Percentiles rank a stretch among this genome's conserved stretches.
phyloP scores from a whole-genome alignment of 1,139 yeast genomes.

The Pneumocystis sp. region DNA sequence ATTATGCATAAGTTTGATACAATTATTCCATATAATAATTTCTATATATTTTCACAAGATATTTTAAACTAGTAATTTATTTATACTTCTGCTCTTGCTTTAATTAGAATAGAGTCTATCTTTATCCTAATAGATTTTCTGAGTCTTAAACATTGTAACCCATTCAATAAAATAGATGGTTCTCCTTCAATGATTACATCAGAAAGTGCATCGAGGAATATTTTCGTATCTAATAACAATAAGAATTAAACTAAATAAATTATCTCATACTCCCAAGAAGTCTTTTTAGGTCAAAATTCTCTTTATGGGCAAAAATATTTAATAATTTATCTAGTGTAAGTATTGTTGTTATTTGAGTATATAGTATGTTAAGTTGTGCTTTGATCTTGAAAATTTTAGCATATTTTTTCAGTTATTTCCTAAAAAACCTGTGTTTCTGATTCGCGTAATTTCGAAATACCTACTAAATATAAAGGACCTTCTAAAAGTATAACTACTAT shows the following conservation, averaged over 20 bases:
- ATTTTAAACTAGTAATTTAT: not conserved
- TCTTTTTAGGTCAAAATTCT: constrained; percentile 69
- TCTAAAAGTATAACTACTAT: constrained; percentile 48
- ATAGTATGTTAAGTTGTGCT: constrained; percentile 57
- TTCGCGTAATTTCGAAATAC: constrained; percentile 47
- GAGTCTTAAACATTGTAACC: constrained; percentile 43
- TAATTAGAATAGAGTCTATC: constrained; percentile 32
- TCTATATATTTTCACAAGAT: constrained; percentile 13
- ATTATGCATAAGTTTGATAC: constrained; percentile 42
- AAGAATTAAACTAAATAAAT: not conserved
- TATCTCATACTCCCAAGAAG: constrained; percentile 41
- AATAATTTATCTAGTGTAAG: constrained; percentile 60
- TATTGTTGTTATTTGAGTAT: constrained; percentile 67
- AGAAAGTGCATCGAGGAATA: constrained; percentile 49
- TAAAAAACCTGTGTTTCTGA: constrained; percentile 31
- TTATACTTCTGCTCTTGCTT: constrained; percentile 26
- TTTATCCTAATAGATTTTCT: constrained; percentile 33
- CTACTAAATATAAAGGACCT: constrained; percentile 60
- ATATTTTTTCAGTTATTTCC: not conserved
- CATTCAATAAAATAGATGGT: constrained; percentile 45
- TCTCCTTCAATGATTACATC: constrained; percentile 38
- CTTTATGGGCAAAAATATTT: constrained; percentile 52
- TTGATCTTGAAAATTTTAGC: constrained; percentile 22
- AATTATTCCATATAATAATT: constrained; percentile 41
- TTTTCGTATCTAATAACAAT: constrained; percentile 27